These are phyloP conservation scores for Protomyces inundatus DNA, from an alignment of 1,139 yeast species.

Conservation along the genomic window DNA sequence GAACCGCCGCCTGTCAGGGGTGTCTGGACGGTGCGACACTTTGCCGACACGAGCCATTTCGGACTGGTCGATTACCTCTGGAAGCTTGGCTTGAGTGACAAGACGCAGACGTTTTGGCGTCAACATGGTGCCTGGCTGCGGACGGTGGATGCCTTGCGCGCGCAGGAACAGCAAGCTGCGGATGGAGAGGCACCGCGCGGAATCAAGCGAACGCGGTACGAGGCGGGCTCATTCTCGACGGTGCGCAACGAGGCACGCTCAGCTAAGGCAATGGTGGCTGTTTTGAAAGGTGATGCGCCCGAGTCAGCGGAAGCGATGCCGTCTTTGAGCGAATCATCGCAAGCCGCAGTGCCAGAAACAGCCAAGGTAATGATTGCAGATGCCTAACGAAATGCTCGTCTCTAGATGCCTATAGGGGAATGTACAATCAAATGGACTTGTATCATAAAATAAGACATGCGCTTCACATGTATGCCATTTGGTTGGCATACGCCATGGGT, in stretches of 20 bases:
- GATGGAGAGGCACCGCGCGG: neutral
- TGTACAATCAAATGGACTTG: neutral
- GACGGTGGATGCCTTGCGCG: neutral
- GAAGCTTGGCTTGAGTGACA: constrained; percentile 4
- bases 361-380: neutral
- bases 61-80: constrained; percentile 24
- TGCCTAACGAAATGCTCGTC: neutral
- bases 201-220: neutral
- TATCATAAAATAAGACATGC: neutral
- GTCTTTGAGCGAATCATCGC: neutral
- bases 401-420: neutral
- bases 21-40: constrained; percentile 15
- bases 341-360: neutral
- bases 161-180: neutral
- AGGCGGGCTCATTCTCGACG: neutral
- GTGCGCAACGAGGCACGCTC: neutral
- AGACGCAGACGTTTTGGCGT: constrained; percentile 10
- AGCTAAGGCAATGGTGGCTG: neutral
- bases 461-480: neutral
- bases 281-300: neutral
- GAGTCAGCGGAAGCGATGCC: neutral
- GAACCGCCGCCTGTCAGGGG: constrained; percentile 22
- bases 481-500: constrained; percentile 55
- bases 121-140: constrained; percentile 20
- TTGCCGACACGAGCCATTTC: constrained; percentile 15